Evolutionary conservation across 176 grass and related monocot species (phyloP).

Genomic region (Saccharum spontaneum): DNA sequence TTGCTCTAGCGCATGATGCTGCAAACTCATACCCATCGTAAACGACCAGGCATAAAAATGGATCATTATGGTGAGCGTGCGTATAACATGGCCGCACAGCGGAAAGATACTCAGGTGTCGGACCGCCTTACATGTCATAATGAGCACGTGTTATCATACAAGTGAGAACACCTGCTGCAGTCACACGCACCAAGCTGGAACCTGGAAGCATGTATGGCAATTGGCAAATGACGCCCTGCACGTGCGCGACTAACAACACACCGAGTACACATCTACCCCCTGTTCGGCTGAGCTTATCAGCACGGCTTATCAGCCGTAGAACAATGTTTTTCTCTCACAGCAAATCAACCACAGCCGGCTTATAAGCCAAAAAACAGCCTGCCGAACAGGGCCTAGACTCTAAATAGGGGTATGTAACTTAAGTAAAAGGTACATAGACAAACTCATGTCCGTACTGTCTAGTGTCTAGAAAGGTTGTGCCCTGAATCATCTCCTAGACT

Average conservation of each 20-base stretch:
- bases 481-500: slow-evolving; percentile 14
- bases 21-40: background rate
- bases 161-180: background rate
- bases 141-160: background rate
- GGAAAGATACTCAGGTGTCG: background rate
- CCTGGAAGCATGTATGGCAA: background rate
- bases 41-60: too few species aligned
- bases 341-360: too few species aligned
- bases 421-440: background rate
- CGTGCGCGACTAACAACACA: background rate
- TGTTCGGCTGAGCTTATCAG: too few species aligned
- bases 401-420: background rate
- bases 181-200: background rate
- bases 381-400: too few species aligned
- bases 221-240: background rate
- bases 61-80: too few species aligned
- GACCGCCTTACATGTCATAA: background rate
- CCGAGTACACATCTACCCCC: too few species aligned
- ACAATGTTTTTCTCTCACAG: too few species aligned
- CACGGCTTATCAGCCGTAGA: too few species aligned
- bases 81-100: too few species aligned
- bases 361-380: too few species aligned
- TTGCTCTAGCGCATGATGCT: background rate
- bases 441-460: background rate
- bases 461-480: slow-evolving; percentile 5